Conservation (phyloP, 2,329 filamentous ascomycete species). For the Thyridium curvatum region DNA sequence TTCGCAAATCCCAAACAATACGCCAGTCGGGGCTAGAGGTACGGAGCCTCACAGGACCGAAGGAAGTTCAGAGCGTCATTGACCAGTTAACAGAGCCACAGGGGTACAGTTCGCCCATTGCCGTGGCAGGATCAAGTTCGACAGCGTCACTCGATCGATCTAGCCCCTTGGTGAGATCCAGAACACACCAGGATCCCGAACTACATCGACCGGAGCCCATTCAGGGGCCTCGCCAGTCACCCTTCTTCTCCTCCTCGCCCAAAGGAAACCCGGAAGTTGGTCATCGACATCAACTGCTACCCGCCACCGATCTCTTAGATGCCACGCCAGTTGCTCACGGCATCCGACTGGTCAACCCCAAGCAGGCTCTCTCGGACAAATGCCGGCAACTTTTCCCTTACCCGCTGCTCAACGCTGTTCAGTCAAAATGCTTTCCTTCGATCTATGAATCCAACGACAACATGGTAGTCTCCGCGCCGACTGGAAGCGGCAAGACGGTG, state of each 20-base stretch:
- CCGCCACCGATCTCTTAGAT: constrained; percentile 6
- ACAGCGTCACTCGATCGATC: neutral
- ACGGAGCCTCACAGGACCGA: too few species aligned
- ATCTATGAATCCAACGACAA: constrained; percentile 68
- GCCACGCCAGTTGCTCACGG: constrained; percentile 29
- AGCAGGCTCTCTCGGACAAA: constrained; percentile 58
- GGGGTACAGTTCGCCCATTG: too few species aligned
- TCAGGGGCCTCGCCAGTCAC: neutral
- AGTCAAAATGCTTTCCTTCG: constrained; percentile 68
- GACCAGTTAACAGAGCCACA: too few species aligned
- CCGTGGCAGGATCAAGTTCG: too few species aligned
- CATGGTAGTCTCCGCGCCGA: constrained; percentile 73
- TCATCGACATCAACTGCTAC: too few species aligned
- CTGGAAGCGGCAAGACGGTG: constrained; percentile 79
- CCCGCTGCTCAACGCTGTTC: constrained; percentile 71
- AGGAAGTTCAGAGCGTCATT: too few species aligned
- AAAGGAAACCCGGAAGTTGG: neutral
- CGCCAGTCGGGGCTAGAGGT: too few species aligned
- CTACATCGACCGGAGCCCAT: neutral
- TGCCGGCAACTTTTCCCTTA: constrained; percentile 67
- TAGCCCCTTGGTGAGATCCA: neutral
- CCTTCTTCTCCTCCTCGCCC: neutral
- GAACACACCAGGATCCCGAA: neutral
- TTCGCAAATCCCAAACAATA: too few species aligned
- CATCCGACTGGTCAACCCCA: constrained; percentile 31